A percentile compares a stretch with the other conserved stretches of the same genome.
Evolutionary conservation across 2,329 filamentous ascomycete genomes (phyloP).

Genomic region (Trichophyton equinum): DNA sequence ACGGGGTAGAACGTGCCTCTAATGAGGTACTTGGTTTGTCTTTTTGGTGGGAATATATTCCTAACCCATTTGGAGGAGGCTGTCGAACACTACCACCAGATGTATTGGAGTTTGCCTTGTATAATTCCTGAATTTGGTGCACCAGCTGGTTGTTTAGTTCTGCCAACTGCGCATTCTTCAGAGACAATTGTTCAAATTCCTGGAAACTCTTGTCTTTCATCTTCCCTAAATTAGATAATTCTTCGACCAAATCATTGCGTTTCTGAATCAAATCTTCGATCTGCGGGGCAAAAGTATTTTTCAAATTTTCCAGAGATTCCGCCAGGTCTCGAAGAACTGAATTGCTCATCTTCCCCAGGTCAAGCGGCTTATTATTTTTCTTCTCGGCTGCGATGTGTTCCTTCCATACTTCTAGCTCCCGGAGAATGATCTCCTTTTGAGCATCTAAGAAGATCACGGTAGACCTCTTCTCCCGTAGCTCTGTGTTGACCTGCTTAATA

Average conservation of each 20-base stretch:
- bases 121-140: constrained; percentile 83
- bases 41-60: constrained; percentile 48
- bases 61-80: constrained; percentile 40
- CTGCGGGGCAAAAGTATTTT: constrained; percentile 59
- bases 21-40: constrained; percentile 37
- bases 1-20: constrained; percentile 29
- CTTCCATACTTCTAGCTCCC: constrained; percentile 77
- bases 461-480: constrained; percentile 82
- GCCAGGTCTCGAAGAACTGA: constrained; percentile 51
- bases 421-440: constrained; percentile 88
- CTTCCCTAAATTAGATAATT: constrained; percentile 67
- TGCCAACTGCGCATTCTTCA: constrained; percentile 85
- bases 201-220: constrained; percentile 87
- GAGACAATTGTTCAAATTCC: constrained; percentile 88
- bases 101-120: constrained; percentile 60
- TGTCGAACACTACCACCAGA: constrained; percentile 20
- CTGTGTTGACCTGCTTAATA: constrained; percentile 69
- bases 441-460: constrained; percentile 91
- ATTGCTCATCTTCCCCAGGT: constrained; percentile 58
- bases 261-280: constrained; percentile 87
- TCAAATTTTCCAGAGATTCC: constrained; percentile 52
- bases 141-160: constrained; percentile 94
- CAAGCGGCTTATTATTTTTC: constrained; percentile 64
- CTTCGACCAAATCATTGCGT: constrained; percentile 69
- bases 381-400: constrained; percentile 81